Base-by-base conservation (phyloP, 1,284 basidiomycete genomes). In the Fomitopsis pinicola region DNA sequence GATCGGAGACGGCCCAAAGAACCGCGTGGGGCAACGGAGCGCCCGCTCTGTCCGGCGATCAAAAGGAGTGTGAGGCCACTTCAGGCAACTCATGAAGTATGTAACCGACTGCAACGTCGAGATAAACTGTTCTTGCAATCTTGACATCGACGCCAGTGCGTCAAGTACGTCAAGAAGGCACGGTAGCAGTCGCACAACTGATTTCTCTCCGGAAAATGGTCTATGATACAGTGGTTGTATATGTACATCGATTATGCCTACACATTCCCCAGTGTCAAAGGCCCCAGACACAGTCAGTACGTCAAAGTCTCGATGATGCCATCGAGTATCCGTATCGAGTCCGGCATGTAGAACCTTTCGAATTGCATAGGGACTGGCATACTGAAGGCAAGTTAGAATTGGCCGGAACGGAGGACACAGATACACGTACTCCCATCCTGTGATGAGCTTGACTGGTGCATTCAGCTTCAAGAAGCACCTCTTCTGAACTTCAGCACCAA, bases 291-390 rank as follows among this genome's bases (percentile, higher is more conserved):
- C 26, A n/a, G 42, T 77, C 66, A 95, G 74, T 91, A 96, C 35
- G 80, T 77, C 69, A 97, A 77, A 2, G 94, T 94, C 74, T 95
- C 90, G 50, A 95, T 81, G 17, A 96, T 79, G 35, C 88, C 90
- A 71, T 97, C 94, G 60, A 95, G 74, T 59, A 96, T 80, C 56
- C 94, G 83, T 62, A 97, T 80, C 3, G 89, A 80, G 70, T 97
- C 94, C 0, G 94, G 94, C 70, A 95, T 87, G 75, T 91, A 87
- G 74, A 97, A 96, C 72, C 93, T 95, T 78, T 97, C 94, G 69
- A 86, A 96, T 56, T 90, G 88, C 66, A 97, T 78, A 30, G 86
- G 89, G 22, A 88, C 87, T 1, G 94, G 94, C 5, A 87, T 85
- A 67, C 93, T 94, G 66, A 42, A 57, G 45, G 44, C 15, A 22